phyloP scores from a whole-genome alignment of 192 early-diverging fungal genomes.

The Endogone sp. region DNA sequence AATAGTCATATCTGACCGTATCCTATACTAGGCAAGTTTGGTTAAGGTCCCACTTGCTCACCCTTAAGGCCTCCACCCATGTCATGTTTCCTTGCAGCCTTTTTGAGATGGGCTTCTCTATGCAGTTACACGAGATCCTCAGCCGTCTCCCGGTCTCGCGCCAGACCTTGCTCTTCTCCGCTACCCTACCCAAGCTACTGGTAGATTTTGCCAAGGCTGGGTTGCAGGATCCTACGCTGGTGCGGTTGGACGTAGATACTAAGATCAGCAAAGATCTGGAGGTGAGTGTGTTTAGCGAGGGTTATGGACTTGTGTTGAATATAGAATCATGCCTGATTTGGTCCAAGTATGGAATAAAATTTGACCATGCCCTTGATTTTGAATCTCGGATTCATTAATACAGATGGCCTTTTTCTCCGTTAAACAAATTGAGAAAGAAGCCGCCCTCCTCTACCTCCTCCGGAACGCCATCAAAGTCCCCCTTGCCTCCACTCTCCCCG shows the following conservation, averaged over 20 bases:
- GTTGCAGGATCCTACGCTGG: slow-evolving; percentile 85
- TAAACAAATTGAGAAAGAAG: slow-evolving; percentile 87
- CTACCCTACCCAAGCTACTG: slow-evolving; percentile 88
- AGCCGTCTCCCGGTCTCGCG: slow-evolving; percentile 75
- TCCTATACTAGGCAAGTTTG: not conserved
- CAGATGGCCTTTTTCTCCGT: slow-evolving; percentile 86
- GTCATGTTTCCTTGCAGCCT: slow-evolving; percentile 36
- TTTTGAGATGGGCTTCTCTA: slow-evolving; percentile 96
- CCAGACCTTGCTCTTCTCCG: slow-evolving; percentile 94
- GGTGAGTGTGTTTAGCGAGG: slow-evolving; percentile 19
- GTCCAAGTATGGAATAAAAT: too few relatives aligned
- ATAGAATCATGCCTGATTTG: too few relatives aligned
- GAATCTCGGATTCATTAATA: not conserved
- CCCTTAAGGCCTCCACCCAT: too few relatives aligned
- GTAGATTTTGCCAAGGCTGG: slow-evolving; percentile 99
- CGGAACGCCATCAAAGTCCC: slow-evolving; percentile 72
- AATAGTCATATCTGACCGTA: not conserved
- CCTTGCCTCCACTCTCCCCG: slow-evolving; percentile 40
- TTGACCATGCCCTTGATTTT: not conserved
- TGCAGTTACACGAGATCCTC: slow-evolving; percentile 92
- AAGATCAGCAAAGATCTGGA: slow-evolving; percentile 96
- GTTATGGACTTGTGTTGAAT: too few relatives aligned
- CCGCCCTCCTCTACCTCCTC: slow-evolving; percentile 81
- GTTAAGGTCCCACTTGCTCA: not conserved
- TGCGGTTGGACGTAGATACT: slow-evolving; percentile 91